Base-by-base conservation (phyloP, 176 grass and related monocot species). In the Phoenix dactylifera region DNA sequence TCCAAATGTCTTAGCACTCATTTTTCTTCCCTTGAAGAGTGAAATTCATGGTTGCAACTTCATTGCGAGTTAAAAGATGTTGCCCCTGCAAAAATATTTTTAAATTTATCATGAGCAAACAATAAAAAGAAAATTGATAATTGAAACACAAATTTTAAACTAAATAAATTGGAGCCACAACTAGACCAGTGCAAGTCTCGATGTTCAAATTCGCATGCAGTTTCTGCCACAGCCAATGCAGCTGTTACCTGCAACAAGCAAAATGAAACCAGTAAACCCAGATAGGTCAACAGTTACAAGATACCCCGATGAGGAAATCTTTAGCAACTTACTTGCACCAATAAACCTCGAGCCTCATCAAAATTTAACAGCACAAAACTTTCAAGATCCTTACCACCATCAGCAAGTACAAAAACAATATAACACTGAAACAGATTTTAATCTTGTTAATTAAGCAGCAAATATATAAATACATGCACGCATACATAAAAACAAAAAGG, bases 361-460 rank as follows among this genome's bases (percentile, higher is more conserved):
- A 85, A 90, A 52, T 90, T 74, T 24, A 74, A 57, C 18, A 97
- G 64, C 78, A 77, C 59, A 55, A 80, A 90, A 15, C 81, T 85
- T 82, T 97, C 87, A 29, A 97, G 86, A 58, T 97, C 92, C 73
- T 32, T 88, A 22, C 92, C 92, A 25, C 92, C 92, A 82, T 97
- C 83, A 56, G 92, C 87, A 72, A 88, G 74, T 28, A 88, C 83
- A 66, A 97, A 97, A 28, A 97, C 81, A 22, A 90, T 80, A 62
- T 90, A 97, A 26, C 72, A 75, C 92, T 97, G 83, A 72, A 85
- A 80, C 25, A 66, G 72, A 69, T 69, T 9, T 44, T 44, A 44
- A 44, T 44, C 35, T 12, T 12, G 10, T 44, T 44, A 44, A 14
- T 44, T 44, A 15, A 1, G 15, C 57, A 59, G 10, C 15, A 30